These are phyloP conservation scores for Protomyces arabidopsidicola DNA, from an alignment of 1,139 yeast genomes.

Conservation along the genomic window DNA sequence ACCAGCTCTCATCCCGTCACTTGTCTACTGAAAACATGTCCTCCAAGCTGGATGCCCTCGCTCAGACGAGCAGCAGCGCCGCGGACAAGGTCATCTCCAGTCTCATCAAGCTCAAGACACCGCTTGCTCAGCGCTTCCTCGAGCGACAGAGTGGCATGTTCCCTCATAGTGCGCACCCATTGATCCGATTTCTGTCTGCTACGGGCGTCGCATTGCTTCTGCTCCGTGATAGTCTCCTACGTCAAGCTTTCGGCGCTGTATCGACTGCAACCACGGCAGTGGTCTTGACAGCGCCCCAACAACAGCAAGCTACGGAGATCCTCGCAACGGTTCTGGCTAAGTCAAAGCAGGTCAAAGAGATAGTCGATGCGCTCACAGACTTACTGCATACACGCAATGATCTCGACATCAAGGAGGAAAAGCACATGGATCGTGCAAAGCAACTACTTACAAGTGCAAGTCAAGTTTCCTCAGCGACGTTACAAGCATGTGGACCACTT, in stretches of 20 bases:
- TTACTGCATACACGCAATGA: background rate
- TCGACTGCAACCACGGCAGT: background rate
- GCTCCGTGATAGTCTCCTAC: background rate
- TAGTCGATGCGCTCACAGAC: background rate
- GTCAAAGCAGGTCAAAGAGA: background rate
- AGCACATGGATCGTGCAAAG: background rate
- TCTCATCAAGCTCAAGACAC: background rate
- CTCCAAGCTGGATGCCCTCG: too few relatives aligned
- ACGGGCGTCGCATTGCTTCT: background rate
- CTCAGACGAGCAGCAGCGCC: too few relatives aligned
- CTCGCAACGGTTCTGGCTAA: background rate
- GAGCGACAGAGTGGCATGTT: background rate
- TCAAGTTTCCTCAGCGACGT: background rate
- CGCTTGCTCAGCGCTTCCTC: background rate
- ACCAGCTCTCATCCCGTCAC: too few relatives aligned
- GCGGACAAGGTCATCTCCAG: background rate
- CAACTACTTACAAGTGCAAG: background rate
- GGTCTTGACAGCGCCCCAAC: background rate
- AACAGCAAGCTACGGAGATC: too few relatives aligned
- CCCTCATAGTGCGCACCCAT: background rate
- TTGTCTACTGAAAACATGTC: too few relatives aligned
- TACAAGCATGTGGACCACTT: background rate
- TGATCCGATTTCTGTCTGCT: background rate
- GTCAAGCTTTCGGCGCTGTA: background rate
- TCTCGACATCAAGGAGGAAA: background rate